phyloP scores from a whole-genome alignment of 345 rosid genomes.

The Eutrema yunnanense region DNA sequence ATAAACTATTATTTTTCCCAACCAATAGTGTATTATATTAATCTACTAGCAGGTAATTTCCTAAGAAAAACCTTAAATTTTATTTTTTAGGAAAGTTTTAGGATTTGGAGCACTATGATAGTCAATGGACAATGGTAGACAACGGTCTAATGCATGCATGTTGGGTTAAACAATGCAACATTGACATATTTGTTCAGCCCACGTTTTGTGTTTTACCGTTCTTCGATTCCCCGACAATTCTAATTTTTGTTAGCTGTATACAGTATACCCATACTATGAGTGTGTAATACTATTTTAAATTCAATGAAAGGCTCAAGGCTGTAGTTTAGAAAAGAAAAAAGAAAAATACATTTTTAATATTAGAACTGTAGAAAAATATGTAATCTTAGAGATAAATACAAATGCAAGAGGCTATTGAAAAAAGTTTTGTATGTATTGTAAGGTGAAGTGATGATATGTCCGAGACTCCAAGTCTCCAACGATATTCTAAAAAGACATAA shows the following conservation, averaged over 20 bases:
- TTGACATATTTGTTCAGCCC: conserved; percentile 9
- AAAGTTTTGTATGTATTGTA: too few relatives aligned
- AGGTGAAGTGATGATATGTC: too few relatives aligned
- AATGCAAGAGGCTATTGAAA: too few relatives aligned
- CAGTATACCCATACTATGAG: background rate
- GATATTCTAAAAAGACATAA: too few relatives aligned
- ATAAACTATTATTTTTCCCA: background rate
- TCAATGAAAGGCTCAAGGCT: background rate
- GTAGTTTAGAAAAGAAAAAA: background rate
- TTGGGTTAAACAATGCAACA: conserved; percentile 3
- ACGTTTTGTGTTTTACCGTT: conserved; percentile 14
- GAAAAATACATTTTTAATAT: background rate
- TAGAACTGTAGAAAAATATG: background rate
- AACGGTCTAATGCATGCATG: conserved; percentile 26
- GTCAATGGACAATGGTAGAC: conserved; percentile 10
- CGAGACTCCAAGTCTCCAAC: too few relatives aligned
- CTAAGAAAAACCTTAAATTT: background rate
- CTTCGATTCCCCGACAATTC: background rate
- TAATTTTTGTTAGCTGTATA: background rate
- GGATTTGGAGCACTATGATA: background rate
- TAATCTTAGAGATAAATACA: too few relatives aligned
- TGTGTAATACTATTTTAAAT: background rate
- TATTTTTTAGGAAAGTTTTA: background rate
- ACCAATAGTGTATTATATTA: background rate
- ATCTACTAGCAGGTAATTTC: background rate